Evolutionary conservation across 805 yeast genomes (phyloP), one percentile per base, ranked within the genome.

Genomic region (Metschnikowia aberdeeniae): DNA sequence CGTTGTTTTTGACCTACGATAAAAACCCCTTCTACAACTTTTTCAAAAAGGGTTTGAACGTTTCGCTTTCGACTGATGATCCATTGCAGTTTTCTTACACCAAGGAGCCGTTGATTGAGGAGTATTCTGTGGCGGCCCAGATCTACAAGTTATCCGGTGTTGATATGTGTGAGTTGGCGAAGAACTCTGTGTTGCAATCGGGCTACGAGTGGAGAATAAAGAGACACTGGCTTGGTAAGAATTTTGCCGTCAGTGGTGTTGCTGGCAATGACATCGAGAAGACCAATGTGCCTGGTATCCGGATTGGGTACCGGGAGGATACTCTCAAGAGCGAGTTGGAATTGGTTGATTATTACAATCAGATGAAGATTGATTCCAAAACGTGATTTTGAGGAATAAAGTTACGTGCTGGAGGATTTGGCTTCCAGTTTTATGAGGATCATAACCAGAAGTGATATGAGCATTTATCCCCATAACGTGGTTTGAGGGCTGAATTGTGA

Each of bases 81-180:
- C 99, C 99, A 6, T 74, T 93, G 42, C 99, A 95, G 68, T 93
- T 93, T 62, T 86, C 97, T 0, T 93, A 89, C 68, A 93, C 99
- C 28, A 82, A 95, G 59, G 99, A 93, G 61, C 98, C 99, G 12
- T 75, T 93, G 59, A 93, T 93, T 55, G 99, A 93, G 65, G 99
- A 93, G 66, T 93, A 90, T 63, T 88, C 97, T 2, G 98, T 93
- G 27, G 99, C 99, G 6, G 98, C 97, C 0, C 98, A 93, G 66
- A 93, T 93, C 55, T 93, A 90, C 74, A 89, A 93, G 62, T 75
- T 93, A 34, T 88, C 96, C 0, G 82, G 89, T 50, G 98, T 92
- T 28, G 99, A 93, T 66, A 89, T 93, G 95, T 90, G 98, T 62
- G 99, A 93, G 63, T 72, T 93, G 56, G 99, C 99, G 0, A 77